Evolutionary conservation across 1,284 basidiomycete species (phyloP).

Genomic region (Sporisorium graminicola): DNA sequence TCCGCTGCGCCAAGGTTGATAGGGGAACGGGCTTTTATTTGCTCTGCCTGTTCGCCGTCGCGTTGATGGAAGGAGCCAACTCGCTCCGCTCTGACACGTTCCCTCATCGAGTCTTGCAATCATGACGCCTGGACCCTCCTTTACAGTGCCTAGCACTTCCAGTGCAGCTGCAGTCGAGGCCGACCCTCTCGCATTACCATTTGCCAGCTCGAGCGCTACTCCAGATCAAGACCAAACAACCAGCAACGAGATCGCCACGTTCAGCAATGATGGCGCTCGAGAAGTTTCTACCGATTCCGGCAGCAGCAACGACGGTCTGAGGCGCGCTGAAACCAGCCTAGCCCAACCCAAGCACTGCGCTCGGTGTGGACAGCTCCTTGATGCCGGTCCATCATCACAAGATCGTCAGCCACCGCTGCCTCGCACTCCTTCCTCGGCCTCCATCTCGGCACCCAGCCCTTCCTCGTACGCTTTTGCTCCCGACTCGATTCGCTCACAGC

Average conservation of each 20-base stretch:
- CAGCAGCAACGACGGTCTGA: conserved; percentile 10
- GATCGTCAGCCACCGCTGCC: conserved; percentile 25
- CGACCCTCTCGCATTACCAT: background rate
- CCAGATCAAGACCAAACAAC: conserved; percentile 2
- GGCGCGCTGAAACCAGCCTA: conserved; percentile 8
- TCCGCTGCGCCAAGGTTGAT: background rate
- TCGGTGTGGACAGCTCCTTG: conserved; percentile 45
- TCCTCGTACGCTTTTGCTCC: conserved; percentile 53
- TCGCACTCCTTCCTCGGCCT: conserved; percentile 29
- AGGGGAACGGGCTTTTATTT: background rate
- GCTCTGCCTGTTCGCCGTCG: background rate
- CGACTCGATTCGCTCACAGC: conserved; percentile 39
- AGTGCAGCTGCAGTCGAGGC: conserved; percentile 7
- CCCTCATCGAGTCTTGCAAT: background rate
- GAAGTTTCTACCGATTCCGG: background rate
- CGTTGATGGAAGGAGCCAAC: conserved; percentile 3
- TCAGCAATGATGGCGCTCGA: background rate
- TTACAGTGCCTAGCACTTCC: conserved; percentile 28
- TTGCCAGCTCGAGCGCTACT: background rate
- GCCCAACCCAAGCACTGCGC: conserved; percentile 48
- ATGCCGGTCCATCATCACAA: conserved; percentile 10
- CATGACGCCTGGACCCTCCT: conserved; percentile 56
- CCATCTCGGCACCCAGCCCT: conserved; percentile 44
- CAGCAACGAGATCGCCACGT: background rate
- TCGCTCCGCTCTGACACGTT: background rate